These are phyloP conservation scores for Cadophora sp. DNA, from an alignment of 2,329 filamentous ascomycete species.

Conservation along the genomic window DNA sequence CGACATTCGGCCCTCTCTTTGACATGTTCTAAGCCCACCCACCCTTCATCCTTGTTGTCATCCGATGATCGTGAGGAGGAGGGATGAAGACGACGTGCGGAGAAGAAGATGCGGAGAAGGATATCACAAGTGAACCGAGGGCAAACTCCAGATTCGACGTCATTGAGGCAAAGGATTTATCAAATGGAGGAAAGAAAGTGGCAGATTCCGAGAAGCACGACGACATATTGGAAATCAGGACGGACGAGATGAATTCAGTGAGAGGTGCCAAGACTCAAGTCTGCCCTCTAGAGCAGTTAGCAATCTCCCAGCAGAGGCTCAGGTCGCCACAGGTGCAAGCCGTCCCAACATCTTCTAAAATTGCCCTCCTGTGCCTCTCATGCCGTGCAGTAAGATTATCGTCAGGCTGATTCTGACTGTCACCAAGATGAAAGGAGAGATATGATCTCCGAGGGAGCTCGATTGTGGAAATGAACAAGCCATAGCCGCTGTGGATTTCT, in stretches of 20 bases:
- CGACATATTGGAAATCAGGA: neutral
- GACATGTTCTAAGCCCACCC: neutral
- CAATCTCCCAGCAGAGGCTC: neutral
- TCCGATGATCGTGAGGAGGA: slow-evolving; percentile 2
- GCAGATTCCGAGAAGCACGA: neutral
- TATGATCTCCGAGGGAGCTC: neutral
- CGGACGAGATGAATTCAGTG: neutral
- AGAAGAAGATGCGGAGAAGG: slow-evolving; percentile 3
- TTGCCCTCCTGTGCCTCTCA: neutral
- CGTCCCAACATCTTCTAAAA: neutral
- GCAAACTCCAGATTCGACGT: neutral
- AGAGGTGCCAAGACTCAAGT: neutral
- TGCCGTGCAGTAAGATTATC: neutral
- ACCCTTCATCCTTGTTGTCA: neutral
- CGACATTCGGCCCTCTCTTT: neutral
- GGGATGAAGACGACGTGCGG: slow-evolving; percentile 3
- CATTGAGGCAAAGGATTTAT: neutral
- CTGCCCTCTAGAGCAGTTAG: neutral
- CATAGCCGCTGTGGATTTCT: neutral
- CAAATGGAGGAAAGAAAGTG: neutral
- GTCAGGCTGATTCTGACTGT: neutral
- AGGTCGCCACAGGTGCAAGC: neutral
- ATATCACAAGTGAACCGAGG: slow-evolving; percentile 8
- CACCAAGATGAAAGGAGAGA: neutral
- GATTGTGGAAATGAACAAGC: neutral